Percentiles rank a stretch among this genome's conserved stretches.
Evolutionary conservation across 2,329 filamentous ascomycete species (phyloP).

Genomic region (Cercospora sesami): DNA sequence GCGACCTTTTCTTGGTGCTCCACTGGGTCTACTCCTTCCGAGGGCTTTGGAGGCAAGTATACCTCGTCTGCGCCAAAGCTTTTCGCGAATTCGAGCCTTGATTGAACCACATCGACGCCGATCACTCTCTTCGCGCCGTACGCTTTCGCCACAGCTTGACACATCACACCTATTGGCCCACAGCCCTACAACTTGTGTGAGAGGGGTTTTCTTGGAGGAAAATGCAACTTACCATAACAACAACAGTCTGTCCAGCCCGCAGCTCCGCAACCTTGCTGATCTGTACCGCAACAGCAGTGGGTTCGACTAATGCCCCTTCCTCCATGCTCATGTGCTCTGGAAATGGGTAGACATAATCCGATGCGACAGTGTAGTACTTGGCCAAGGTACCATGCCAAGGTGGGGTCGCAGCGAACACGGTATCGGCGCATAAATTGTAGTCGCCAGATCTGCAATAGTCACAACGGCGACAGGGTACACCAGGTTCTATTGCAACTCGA

Average conservation of each 20-base stretch:
- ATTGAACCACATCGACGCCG: conserved; percentile 76
- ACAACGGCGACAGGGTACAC: conserved; percentile 49
- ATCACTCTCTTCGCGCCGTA: conserved; percentile 80
- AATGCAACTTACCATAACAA: conserved; percentile 41
- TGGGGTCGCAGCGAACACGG: conserved; percentile 53
- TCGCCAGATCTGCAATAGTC: conserved; percentile 64
- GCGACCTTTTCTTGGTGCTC: conserved; percentile 45
- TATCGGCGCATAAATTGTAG: conserved; percentile 77
- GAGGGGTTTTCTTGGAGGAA: not conserved
- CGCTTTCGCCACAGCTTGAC: conserved; percentile 76
- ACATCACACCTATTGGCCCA: conserved; percentile 72
- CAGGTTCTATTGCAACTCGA: conserved; percentile 53
- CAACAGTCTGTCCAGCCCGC: conserved; percentile 44
- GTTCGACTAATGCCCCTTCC: conserved; percentile 57
- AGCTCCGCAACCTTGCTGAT: conserved; percentile 44
- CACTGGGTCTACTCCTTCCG: conserved; percentile 38
- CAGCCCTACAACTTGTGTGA: conserved; percentile 35
- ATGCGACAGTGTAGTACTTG: conserved; percentile 51
- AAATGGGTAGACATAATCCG: conserved; percentile 52
- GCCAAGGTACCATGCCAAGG: conserved; percentile 51
- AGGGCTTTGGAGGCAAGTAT: conserved; percentile 42
- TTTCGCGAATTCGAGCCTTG: conserved; percentile 74
- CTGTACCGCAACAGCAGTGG: conserved; percentile 54
- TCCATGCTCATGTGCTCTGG: conserved; percentile 50
- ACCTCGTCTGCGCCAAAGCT: conserved; percentile 47